A percentile compares a stretch with the other conserved stretches of the same genome.
Evolutionary conservation across 179 eudicot species (phyloP).

Genomic region (Corrigiola litoralis): DNA sequence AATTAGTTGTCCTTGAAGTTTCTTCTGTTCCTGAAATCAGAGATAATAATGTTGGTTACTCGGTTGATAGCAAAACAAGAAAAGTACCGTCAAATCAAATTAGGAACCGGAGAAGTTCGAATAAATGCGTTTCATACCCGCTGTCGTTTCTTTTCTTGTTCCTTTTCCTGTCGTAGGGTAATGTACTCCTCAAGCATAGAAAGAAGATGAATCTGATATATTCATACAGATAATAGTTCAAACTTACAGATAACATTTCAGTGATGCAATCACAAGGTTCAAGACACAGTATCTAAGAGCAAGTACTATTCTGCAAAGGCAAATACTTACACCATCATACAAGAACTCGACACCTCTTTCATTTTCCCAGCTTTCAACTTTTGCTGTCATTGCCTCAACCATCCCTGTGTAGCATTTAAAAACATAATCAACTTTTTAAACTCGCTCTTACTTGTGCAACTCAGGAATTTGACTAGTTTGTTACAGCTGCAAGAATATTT

Average conservation of each 20-base stretch:
- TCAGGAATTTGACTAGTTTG: not conserved
- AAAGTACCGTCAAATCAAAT: not conserved
- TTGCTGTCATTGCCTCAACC: slow-evolving; percentile 75
- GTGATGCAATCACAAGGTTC: not conserved
- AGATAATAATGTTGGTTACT: not conserved
- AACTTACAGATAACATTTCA: not conserved
- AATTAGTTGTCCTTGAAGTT: slow-evolving; percentile 75
- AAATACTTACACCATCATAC: slow-evolving; percentile 85
- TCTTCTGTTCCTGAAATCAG: slow-evolving; percentile 79
- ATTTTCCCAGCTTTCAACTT: slow-evolving; percentile 66
- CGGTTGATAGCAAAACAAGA: not conserved
- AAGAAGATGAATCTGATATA: slow-evolving; percentile 57
- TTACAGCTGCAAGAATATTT: not conserved
- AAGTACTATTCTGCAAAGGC: slow-evolving; percentile 4
- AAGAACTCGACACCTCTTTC: slow-evolving; percentile 67
- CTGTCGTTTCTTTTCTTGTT: slow-evolving; percentile 74
- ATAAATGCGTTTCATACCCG: slow-evolving; percentile 44
- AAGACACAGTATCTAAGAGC: not conserved
- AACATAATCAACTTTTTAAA: not conserved
- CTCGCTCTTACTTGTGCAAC: not conserved
- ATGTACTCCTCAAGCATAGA: slow-evolving; percentile 81
- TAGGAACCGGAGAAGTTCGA: not conserved
- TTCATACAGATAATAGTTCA: too few species aligned
- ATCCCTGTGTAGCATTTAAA: slow-evolving; percentile 45
- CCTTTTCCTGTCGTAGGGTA: slow-evolving; percentile 65